Conservation (phyloP, 2,329 filamentous ascomycete genomes). For the Aquanectria penicillioides region DNA sequence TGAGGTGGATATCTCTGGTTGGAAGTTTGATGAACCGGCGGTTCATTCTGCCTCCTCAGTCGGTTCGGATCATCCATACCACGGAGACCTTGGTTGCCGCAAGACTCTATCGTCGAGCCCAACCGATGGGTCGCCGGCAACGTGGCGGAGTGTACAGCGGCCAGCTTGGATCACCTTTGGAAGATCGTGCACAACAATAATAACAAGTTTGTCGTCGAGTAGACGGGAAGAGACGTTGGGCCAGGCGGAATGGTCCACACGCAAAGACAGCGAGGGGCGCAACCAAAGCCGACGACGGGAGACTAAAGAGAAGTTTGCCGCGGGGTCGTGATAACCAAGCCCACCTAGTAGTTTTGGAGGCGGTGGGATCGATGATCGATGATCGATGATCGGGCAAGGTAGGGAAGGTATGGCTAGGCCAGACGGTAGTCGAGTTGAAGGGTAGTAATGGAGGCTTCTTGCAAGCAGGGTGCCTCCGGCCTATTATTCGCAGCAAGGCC, state of each 20-base stretch:
- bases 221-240: slow-evolving; percentile 7
- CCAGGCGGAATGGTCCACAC: slow-evolving; percentile 8
- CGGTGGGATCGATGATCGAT: slow-evolving; percentile 34
- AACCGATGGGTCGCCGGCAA: slow-evolving; percentile 71
- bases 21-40: slow-evolving; percentile 70
- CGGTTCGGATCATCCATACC: slow-evolving; percentile 84
- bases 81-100: slow-evolving; percentile 61
- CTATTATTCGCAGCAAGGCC: slow-evolving; percentile 42
- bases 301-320: slow-evolving; percentile 40
- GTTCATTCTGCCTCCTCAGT: slow-evolving; percentile 79
- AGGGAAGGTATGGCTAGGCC: slow-evolving; percentile 39
- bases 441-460: slow-evolving; percentile 29
- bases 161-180: slow-evolving; percentile 35
- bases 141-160: slow-evolving; percentile 35
- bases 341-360: slow-evolving; percentile 34
- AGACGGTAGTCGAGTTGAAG: slow-evolving; percentile 40
- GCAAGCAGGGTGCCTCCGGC: slow-evolving; percentile 41
- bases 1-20: slow-evolving; percentile 63
- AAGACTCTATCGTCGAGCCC: slow-evolving; percentile 66
- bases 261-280: slow-evolving; percentile 16
- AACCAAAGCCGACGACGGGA: slow-evolving; percentile 19
- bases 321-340: slow-evolving; percentile 38
- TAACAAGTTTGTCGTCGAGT: slow-evolving; percentile 20
- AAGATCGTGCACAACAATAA: slow-evolving; percentile 18
- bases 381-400: slow-evolving; percentile 38